phyloP scores from a whole-genome alignment of 139 green algal genomes.

The Coelastrella sp. region DNA sequence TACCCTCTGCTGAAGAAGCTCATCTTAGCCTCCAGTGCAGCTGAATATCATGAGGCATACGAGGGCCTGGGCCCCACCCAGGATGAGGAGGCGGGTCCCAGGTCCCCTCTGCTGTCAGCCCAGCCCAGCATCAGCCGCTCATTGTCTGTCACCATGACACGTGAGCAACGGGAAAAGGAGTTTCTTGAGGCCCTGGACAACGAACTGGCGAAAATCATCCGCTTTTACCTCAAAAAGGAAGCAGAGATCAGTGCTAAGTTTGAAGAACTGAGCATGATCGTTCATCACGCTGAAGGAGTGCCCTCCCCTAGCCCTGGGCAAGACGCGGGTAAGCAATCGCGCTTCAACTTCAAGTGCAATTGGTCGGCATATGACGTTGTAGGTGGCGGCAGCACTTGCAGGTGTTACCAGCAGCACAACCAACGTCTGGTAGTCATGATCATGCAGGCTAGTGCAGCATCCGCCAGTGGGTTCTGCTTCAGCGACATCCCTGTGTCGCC shows the following conservation, averaged over 20 bases:
- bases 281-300: slow-evolving; percentile 48
- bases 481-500: too few species aligned
- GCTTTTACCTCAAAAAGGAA: slow-evolving; percentile 70
- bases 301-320: slow-evolving; percentile 14
- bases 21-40: slow-evolving; percentile 58
- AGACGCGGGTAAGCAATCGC: not conserved
- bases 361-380: not conserved
- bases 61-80: not conserved
- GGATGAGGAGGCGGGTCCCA: slow-evolving; percentile 43
- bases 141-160: slow-evolving; percentile 3
- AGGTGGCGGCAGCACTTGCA: not conserved
- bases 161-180: slow-evolving; percentile 48
- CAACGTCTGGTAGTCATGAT: too few species aligned
- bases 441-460: too few species aligned
- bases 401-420: too few species aligned
- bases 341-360: too few species aligned
- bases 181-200: slow-evolving; percentile 60
- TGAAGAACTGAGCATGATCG: slow-evolving; percentile 53
- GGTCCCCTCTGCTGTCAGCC: slow-evolving; percentile 10
- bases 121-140: not conserved
- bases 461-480: too few species aligned
- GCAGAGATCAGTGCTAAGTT: slow-evolving; percentile 52
- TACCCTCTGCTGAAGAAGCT: slow-evolving; percentile 78
- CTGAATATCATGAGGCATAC: slow-evolving; percentile 35
- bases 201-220: slow-evolving; percentile 61